A percentile compares a stretch with the other conserved stretches of the same genome.
These are phyloP conservation scores for Populus alba DNA, from an alignment of 345 rosid species.

Conservation along the genomic window DNA sequence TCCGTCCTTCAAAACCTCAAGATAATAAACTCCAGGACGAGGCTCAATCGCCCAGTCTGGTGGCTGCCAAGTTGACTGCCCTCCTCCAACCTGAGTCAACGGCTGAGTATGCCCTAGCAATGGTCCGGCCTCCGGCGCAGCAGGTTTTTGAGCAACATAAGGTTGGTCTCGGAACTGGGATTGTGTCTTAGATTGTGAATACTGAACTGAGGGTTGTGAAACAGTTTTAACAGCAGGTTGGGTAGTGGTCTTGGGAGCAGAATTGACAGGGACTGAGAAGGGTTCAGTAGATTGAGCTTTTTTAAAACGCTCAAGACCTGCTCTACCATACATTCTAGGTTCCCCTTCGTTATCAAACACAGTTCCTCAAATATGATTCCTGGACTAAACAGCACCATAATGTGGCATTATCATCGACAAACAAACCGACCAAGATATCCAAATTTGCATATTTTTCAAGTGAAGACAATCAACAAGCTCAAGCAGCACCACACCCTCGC, in stretches of 20 bases:
- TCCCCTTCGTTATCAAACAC: neutral
- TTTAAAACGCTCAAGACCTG: constrained; percentile 84
- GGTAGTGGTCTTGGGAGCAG: constrained; percentile 34
- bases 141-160: constrained; percentile 30
- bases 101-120: constrained; percentile 45
- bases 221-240: constrained; percentile 28
- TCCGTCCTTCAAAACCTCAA: constrained; percentile 84
- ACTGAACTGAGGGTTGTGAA: constrained; percentile 23
- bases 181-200: constrained; percentile 29
- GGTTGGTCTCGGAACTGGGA: constrained; percentile 26
- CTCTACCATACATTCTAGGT: constrained; percentile 77
- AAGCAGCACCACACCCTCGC: neutral
- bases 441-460: constrained; percentile 12
- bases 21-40: constrained; percentile 73
- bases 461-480: constrained; percentile 1
- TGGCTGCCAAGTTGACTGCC: constrained; percentile 87
- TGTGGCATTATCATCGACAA: neutral
- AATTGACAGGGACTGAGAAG: constrained; percentile 60
- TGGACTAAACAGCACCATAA: neutral
- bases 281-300: constrained; percentile 90
- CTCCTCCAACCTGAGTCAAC: constrained; percentile 64
- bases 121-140: constrained; percentile 39
- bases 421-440: neutral
- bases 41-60: constrained; percentile 98
- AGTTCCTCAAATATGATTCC: neutral